These are phyloP conservation scores for Aspergillus ostianus DNA, from an alignment of 495 filamentous ascomycete species.

Conservation along the genomic window DNA sequence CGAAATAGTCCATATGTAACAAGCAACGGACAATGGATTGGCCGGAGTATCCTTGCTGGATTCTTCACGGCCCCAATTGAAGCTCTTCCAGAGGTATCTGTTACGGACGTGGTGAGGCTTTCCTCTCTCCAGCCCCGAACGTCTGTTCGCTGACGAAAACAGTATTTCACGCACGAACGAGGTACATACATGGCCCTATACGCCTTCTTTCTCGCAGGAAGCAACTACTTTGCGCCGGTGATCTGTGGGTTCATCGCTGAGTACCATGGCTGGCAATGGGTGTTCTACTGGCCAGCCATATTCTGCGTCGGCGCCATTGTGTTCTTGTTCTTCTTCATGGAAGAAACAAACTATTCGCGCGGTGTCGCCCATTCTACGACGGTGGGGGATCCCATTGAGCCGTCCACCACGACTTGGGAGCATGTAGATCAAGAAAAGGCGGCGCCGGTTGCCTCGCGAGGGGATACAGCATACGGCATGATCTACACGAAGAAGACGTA, in stretches of 20 bases:
- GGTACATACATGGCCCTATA: slow-evolving; percentile 66
- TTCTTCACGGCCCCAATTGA: slow-evolving; percentile 68
- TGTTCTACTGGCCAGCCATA: slow-evolving; percentile 64
- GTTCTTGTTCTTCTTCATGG: slow-evolving; percentile 67
- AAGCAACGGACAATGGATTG: slow-evolving; percentile 62
- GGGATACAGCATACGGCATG: slow-evolving; percentile 20
- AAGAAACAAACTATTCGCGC: slow-evolving; percentile 65
- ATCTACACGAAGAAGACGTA: slow-evolving; percentile 45
- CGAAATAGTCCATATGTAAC: slow-evolving; percentile 33
- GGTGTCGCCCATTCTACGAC: slow-evolving; percentile 14
- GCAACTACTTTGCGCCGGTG: slow-evolving; percentile 64
- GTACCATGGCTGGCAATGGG: slow-evolving; percentile 62
- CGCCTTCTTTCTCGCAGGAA: slow-evolving; percentile 59
- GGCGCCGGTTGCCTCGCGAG: slow-evolving; percentile 8
- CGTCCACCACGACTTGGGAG: slow-evolving; percentile 15
- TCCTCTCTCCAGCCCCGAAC: background rate
- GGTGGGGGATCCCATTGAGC: slow-evolving; percentile 8
- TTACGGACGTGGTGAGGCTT: slow-evolving; percentile 55
- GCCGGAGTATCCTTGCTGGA: slow-evolving; percentile 57
- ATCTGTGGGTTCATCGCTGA: slow-evolving; percentile 68
- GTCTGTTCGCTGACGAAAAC: background rate
- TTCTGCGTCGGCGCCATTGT: slow-evolving; percentile 54
- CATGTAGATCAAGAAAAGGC: slow-evolving; percentile 26
- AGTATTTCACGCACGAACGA: slow-evolving; percentile 65
- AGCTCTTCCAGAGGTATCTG: slow-evolving; percentile 58